Percentiles rank a stretch among this genome's conserved stretches.
These are phyloP conservation scores for Chenopodium album DNA, from an alignment of 148 eudicot genomes.

Conservation along the genomic window DNA sequence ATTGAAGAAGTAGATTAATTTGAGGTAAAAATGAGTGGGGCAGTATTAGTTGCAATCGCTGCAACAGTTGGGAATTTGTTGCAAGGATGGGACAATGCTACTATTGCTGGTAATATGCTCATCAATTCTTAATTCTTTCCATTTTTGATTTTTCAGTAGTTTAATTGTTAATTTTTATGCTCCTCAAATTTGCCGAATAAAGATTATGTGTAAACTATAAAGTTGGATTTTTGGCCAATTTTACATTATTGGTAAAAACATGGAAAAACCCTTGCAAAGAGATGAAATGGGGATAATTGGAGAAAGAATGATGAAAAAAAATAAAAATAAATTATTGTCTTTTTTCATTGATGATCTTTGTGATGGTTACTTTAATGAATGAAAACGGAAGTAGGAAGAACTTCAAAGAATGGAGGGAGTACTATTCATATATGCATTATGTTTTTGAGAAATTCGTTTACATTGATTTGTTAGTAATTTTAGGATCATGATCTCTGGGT, in stretches of 20 bases:
- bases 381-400: background rate
- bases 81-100: constrained; percentile 77
- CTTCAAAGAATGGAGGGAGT: background rate
- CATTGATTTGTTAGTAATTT: background rate
- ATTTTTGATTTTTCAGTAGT: background rate
- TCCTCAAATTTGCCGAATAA: background rate
- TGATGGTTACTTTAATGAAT: background rate
- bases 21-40: constrained; percentile 51
- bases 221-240: background rate
- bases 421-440: background rate
- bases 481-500: background rate
- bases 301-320: background rate
- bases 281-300: background rate
- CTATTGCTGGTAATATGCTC: constrained; percentile 50
- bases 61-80: constrained; percentile 63
- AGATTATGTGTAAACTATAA: background rate
- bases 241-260: background rate
- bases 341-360: background rate
- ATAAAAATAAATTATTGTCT: background rate
- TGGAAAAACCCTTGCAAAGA: background rate
- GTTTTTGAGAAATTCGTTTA: background rate
- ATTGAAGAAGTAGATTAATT: constrained; percentile 15
- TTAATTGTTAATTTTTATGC: background rate
- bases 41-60: constrained; percentile 64
- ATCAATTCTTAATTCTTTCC: background rate